A percentile compares a stretch with the other conserved stretches of the same genome.
Evolutionary conservation across 1,139 yeast genomes (phyloP).

Genomic region (Yarrowia galli): DNA sequence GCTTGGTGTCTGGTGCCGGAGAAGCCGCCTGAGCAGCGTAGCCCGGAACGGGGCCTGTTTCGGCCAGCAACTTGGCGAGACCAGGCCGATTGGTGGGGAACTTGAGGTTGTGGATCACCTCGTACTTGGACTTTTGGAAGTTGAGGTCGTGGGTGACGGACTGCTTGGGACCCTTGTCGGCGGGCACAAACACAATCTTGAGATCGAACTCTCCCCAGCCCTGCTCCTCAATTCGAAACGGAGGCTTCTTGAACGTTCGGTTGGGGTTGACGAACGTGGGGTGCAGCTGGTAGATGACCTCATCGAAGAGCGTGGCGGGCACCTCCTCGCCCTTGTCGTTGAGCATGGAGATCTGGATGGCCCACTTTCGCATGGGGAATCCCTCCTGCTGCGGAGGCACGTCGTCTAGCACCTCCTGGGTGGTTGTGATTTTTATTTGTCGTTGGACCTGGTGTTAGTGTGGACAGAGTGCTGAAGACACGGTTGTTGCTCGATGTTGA

Average conservation of each 20-base stretch:
- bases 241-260: constrained; percentile 79
- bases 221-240: constrained; percentile 89
- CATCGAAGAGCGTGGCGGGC: constrained; percentile 89
- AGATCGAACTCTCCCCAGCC: constrained; percentile 99
- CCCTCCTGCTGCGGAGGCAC: constrained; percentile 88
- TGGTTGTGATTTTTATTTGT: constrained; percentile 87
- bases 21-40: constrained; percentile 47
- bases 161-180: constrained; percentile 89
- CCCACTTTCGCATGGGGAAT: constrained; percentile 97
- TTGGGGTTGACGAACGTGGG: constrained; percentile 94
- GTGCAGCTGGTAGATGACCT: constrained; percentile 90
- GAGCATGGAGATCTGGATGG: constrained; percentile 74
- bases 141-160: constrained; percentile 88
- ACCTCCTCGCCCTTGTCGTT: constrained; percentile 82
- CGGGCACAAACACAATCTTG: constrained; percentile 75
- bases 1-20: constrained; percentile 43
- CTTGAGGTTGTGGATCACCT: constrained; percentile 75
- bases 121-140: constrained; percentile 78
- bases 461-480: not conserved
- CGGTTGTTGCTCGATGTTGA: too few relatives aligned
- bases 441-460: constrained; percentile 63
- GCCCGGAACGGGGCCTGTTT: constrained; percentile 80
- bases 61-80: constrained; percentile 73
- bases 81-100: constrained; percentile 81
- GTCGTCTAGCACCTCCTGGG: constrained; percentile 82